Conservation (phyloP, 306 rosid genomes). For the Lathyrus tuberosus region DNA sequence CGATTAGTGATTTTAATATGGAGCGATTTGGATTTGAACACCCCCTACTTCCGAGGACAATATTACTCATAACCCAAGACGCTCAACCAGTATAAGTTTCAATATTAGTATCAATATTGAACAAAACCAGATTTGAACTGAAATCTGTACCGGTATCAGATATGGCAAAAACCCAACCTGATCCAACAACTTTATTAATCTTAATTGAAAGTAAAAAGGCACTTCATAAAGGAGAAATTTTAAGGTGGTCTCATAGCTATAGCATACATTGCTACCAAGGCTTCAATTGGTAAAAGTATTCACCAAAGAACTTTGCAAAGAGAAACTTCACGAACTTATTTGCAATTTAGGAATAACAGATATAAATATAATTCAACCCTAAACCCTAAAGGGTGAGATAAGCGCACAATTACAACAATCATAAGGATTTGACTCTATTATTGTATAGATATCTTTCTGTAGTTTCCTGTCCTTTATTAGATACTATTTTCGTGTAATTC, state of each 20-base stretch:
- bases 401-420: background rate
- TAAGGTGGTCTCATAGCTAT: background rate
- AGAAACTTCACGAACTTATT: constrained; percentile 11
- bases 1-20: too few relatives aligned
- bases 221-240: background rate
- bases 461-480: background rate
- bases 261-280: background rate
- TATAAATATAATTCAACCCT: background rate
- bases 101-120: background rate
- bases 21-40: too few relatives aligned
- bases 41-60: background rate
- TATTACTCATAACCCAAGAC: background rate
- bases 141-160: background rate
- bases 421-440: background rate
- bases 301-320: background rate
- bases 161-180: background rate
- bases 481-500: background rate
- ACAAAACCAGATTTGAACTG: background rate
- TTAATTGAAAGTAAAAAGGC: background rate
- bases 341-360: background rate
- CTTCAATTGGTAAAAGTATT: background rate
- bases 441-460: background rate
- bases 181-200: background rate
- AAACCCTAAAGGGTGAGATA: background rate
- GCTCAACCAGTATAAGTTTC: background rate